Evolutionary conservation across 2,329 filamentous ascomycete species (phyloP), one percentile per base, ranked within the genome.

Genomic region (Fragosphaeria purpurea): DNA sequence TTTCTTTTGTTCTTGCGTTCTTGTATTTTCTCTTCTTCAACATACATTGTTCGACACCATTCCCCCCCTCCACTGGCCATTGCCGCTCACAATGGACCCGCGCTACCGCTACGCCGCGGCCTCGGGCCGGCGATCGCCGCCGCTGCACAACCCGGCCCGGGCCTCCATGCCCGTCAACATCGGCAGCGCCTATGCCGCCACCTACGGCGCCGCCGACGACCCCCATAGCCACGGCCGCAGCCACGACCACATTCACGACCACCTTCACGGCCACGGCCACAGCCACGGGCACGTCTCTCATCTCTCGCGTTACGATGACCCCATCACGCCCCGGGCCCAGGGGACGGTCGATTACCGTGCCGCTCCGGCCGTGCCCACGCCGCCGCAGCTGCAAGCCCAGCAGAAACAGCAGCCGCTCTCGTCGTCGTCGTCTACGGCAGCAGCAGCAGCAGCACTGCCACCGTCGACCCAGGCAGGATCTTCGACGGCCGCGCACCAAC

Each of bases 101-200:
- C 53, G 55, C 11, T 55, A 47, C 37, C 56, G 48, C 42, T 57
- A 57, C 63, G 50, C 33, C 31, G 22, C 50, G 7, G 35, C 45
- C 1, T 35, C 53, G 9, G 63, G 70, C 53, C 67, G 68, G 48
- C 69, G 73, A 53, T 71, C 75, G 52, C 68, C 69, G 54, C 63
- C 64, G 4, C 62, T 57, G 10, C 49, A 59, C 58, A 74, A 71
- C 57, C 73, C 75, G 39, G 74, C 71, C 53, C 70, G 76, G 50
- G 63, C 73, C 37, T 77, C 75, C 13, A 62, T 79, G 59, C 76
- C 76, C 5, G 66, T 70, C 44, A 70, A 69, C 60, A 64, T 77
- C 47, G 70, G 70, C 39, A 72, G 73, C 61, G 70, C 65, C 58
- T 67, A 56, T 40, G 9, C 50, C 5, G 35, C 69, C 50, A 60